Base-by-base conservation (phyloP, 2,329 filamentous ascomycete genomes). In the Moelleriella libera region DNA sequence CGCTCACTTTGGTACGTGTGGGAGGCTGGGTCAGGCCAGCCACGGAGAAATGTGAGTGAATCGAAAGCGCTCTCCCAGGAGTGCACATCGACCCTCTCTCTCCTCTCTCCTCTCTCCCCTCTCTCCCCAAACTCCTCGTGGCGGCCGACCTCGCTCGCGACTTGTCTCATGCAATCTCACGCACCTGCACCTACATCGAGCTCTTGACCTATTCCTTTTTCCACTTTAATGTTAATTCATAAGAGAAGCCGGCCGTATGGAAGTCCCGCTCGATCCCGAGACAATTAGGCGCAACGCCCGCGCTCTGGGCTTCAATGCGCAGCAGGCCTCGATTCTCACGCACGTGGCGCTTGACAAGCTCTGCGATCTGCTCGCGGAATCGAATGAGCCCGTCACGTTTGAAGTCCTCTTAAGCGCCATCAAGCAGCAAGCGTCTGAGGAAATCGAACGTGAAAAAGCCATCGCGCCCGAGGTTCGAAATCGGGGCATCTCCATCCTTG, bases 401-500 rank as follows among this genome's bases (percentile, higher is more conserved):
- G 43, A 49, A 9, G 47, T 55, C 34, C 45, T 59, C 9, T 52
- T 51, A 14, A 49, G 54, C 29, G 53, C 53, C 9, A 54, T 60
- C 47, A 53, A 51, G 43, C 44, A 52, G 11, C 48, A 55, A 39
- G 53, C 54, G 39, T 42, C 44, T 3, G 47, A 49, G 5, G 55
- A 59, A 37, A 46, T 50, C 5, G 50, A 53, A 6, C 48, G 47
- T 7, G 43, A 47, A 7, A 47, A 51, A 42, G 31, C 39, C 12
- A 12, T 43, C 29, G 31, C 45, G 41, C 41, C 40, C n/a, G 44
- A 50, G 29, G 30, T 47, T 2, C 44, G 46, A 30, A 46, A 49
- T 5, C 44, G 29, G 4, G 50, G 51, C 3, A 43, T 55, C 11
- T 32, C 51, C 10, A 45, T 52, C 34, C 14, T 52, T 30, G 45